phyloP scores from a whole-genome alignment of 345 rosid genomes.

The Populus alba region DNA sequence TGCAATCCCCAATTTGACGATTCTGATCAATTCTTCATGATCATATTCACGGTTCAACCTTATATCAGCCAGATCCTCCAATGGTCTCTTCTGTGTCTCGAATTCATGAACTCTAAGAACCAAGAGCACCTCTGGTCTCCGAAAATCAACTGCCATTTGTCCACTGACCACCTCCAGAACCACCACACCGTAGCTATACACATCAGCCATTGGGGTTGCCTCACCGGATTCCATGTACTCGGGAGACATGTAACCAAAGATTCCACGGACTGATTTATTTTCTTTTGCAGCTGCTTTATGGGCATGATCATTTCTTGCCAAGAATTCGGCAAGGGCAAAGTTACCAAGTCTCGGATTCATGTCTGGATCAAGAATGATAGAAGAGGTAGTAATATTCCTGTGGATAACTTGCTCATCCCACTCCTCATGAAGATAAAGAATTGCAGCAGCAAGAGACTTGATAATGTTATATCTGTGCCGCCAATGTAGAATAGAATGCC shows the following conservation, averaged over 20 bases:
- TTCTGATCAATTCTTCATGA: conserved; percentile 46
- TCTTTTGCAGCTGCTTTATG: conserved; percentile 49
- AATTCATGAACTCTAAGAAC: conserved; percentile 53
- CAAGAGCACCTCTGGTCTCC: conserved; percentile 68
- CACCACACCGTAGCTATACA: conserved; percentile 86
- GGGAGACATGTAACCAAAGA: conserved; percentile 91
- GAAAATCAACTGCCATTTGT: conserved; percentile 78
- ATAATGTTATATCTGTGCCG: conserved; percentile 58
- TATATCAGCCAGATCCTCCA: conserved; percentile 57
- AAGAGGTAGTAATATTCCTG: conserved; percentile 79
- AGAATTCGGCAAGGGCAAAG: conserved; percentile 92
- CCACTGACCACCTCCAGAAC: conserved; percentile 88
- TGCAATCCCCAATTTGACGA: conserved; percentile 61
- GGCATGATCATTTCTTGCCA: conserved; percentile 69
- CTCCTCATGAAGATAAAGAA: conserved; percentile 90
- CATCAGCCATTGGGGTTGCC: conserved; percentile 77
- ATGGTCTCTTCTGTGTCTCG: conserved; percentile 44
- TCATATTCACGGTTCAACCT: conserved; percentile 49
- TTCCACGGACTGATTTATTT: conserved; percentile 72
- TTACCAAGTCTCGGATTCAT: conserved; percentile 81
- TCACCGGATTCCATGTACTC: conserved; percentile 88
- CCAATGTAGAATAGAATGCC: conserved; percentile 55
- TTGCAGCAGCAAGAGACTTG: conserved; percentile 74
- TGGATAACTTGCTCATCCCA: conserved; percentile 96
- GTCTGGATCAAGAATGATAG: conserved; percentile 67